Evolutionary conservation across 176 grass and related monocot species (phyloP), one percentile per base, ranked within the genome.

Genomic region (Olyra latifolia): DNA sequence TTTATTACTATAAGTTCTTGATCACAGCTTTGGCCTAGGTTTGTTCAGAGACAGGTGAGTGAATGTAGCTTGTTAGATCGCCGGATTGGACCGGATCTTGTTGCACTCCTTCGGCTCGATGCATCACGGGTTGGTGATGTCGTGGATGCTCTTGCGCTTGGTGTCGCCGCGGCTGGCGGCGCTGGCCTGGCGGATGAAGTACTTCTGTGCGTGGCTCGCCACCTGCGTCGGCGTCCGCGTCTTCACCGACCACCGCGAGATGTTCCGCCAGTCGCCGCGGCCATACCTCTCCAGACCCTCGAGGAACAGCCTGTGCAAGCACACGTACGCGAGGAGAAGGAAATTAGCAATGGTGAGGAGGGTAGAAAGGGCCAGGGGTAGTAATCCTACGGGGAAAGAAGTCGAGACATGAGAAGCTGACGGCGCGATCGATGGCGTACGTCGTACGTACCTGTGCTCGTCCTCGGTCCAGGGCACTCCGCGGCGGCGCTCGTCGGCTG

Each of bases 71-170:
- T 35, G 32, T 4, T 35, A 35, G 2, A 32, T 10, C 23, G 8
- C 20, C 42, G 13, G 66, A 30, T 13, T 0, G 16, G 48, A n/a
- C 49, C 66, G 48, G 80, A 78, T 83, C 39, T 0, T 53, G 27
- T 2, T 44, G 6, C 25, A 20, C 12, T 24, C 35, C 27, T 64
- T 59, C 20, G n/a, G n/a, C n/a, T n/a, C 16, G 7, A 39, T 0
- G 20, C 14, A 1, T 92, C 81, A 98, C 10, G 83, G 77, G 52
- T 68, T 53, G 76, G 89, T 98, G 71, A 98, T 93, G 80, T 98
- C 95, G 55, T 98, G 92, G 83, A 98, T 98, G 80, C 95, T 98
- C 92, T 93, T 98, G 69, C 90, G 87, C 78, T 93, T 98, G 42
- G 38, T 70, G 76, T 98, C 95, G 40, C 63, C 86, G 54, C 80